Evolutionary conservation across 2,329 filamentous ascomycete species (phyloP).

Genomic region (Diplodia sapinea): DNA sequence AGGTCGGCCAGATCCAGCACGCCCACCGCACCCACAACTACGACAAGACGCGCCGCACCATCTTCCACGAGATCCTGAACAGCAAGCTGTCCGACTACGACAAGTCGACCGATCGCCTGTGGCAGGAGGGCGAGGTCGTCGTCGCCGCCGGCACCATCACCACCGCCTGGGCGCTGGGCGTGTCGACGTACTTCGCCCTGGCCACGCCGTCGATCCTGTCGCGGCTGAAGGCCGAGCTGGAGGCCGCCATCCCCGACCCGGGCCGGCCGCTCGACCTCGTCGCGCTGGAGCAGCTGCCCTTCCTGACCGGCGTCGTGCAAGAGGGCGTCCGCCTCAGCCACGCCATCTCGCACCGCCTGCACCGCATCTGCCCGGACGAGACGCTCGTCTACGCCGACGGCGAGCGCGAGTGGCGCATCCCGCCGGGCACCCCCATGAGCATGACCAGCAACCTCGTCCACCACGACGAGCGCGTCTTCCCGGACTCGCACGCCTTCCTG

Average conservation of each 20-base stretch:
- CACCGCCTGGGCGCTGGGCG: conserved; percentile 42
- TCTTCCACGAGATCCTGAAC: conserved; percentile 43
- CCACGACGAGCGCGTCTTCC: conserved; percentile 34
- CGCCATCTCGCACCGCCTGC: conserved; percentile 34
- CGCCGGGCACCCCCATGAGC: conserved; percentile 31
- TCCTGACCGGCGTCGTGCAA: conserved; percentile 35
- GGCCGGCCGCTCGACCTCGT: background rate
- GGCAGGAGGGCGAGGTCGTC: conserved; percentile 36
- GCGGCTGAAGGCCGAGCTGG: conserved; percentile 46
- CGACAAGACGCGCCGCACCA: conserved; percentile 31
- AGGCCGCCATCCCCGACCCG: background rate
- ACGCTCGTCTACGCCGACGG: conserved; percentile 31
- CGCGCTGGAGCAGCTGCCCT: conserved; percentile 32
- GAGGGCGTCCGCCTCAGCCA: conserved; percentile 37
- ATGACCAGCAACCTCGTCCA: conserved; percentile 34
- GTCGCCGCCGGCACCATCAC: conserved; percentile 49
- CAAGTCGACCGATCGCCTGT: conserved; percentile 32
- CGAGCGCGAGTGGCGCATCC: conserved; percentile 19
- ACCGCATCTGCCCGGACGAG: conserved; percentile 31
- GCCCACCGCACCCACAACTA: background rate
- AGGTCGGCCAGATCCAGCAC: background rate
- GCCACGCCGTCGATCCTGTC: conserved; percentile 40
- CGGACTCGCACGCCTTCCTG: conserved; percentile 32
- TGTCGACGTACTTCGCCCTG: conserved; percentile 47
- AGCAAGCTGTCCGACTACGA: conserved; percentile 37